Base-by-base conservation (phyloP, 192 early-diverging fungal genomes). In the Borealophlyctis nickersoniae region DNA sequence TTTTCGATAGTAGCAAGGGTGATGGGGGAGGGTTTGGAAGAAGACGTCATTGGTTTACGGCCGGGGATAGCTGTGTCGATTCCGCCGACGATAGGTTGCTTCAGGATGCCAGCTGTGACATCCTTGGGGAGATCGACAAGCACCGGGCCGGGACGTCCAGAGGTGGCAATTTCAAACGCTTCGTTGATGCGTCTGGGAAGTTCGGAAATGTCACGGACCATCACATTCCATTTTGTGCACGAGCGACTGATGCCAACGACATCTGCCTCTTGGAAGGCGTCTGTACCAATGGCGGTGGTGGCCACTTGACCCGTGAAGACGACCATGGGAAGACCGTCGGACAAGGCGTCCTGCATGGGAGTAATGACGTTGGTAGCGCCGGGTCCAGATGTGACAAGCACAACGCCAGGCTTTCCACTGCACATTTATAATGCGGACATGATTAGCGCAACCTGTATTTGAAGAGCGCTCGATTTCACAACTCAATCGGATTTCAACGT, bases 211-310 rank as follows among this genome's bases (percentile, higher is more conserved):
- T 95, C 92, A 69, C 92, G 92, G 74, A 98, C 92, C 94, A 96
- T 93, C 35, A 96, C 94, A 71, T 98, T 98, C 96, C 96, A 98
- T 74, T 97, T 98, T 73, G 96, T 96, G 81, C 96, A 98, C 19
- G 90, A 78, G 30, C 96, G 86, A 64, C 91, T 90, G 70, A 98
- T 98, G 52, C 94, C 94, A 28, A 98, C 83, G 32, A 98, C 83
- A 67, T 98, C 96, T 58, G 96, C 96, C 77, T 98, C 96, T 79
- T 98, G 96, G 85, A 98, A 98, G 13, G 93, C 94, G 69, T 98
- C 96, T 1, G 89, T 89, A 36, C 96, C 96, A 66, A 98, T 91
- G 31, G 91, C 86, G 2, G 87, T 78, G 4, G 91, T 92, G 23
- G 89, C 86, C 49, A 98, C 96, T 81, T 98, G 96, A 36, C 96